phyloP scores from a whole-genome alignment of 371 early-diverging fungal species.

The Mortierella sp. region DNA sequence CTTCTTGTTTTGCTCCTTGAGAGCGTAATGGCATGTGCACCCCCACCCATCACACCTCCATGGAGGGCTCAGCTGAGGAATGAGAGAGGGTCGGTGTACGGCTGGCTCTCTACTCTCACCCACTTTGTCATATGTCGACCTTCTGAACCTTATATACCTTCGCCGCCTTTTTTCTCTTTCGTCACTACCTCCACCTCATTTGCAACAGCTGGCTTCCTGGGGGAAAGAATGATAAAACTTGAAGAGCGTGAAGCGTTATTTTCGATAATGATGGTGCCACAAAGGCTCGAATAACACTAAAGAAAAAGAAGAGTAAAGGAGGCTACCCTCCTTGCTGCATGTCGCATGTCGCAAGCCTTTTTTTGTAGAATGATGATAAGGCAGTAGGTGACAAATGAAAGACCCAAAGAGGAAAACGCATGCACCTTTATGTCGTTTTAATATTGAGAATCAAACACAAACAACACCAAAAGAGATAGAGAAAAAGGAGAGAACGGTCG shows the following conservation, averaged over 20 bases:
- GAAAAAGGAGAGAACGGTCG: not conserved
- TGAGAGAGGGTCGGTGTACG: not conserved
- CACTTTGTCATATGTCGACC: conserved; percentile 8
- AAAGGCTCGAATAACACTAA: not conserved
- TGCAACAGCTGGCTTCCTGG: not conserved
- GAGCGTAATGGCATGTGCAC: conserved; percentile 15
- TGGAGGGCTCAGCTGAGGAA: not conserved
- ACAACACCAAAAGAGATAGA: too few relatives aligned
- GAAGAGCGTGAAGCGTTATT: not conserved
- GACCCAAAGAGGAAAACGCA: not conserved
- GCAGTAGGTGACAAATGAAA: not conserved
- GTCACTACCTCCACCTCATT: not conserved
- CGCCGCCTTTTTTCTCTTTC: not conserved
- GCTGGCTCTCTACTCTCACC: not conserved
- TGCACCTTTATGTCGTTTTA: too few relatives aligned
- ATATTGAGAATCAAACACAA: not conserved
- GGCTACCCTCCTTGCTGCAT: too few relatives aligned
- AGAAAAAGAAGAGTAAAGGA: too few relatives aligned
- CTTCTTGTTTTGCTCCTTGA: not conserved
- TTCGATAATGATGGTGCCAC: conserved; percentile 7
- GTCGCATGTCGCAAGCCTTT: not conserved
- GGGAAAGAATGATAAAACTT: not conserved
- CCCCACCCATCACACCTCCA: not conserved
- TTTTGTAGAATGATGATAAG: not conserved
- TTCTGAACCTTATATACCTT: not conserved